Evolutionary conservation across 768 basidiomycete genomes (phyloP), one percentile per base, ranked within the genome.

Genomic region (Psilocybe azurescens): DNA sequence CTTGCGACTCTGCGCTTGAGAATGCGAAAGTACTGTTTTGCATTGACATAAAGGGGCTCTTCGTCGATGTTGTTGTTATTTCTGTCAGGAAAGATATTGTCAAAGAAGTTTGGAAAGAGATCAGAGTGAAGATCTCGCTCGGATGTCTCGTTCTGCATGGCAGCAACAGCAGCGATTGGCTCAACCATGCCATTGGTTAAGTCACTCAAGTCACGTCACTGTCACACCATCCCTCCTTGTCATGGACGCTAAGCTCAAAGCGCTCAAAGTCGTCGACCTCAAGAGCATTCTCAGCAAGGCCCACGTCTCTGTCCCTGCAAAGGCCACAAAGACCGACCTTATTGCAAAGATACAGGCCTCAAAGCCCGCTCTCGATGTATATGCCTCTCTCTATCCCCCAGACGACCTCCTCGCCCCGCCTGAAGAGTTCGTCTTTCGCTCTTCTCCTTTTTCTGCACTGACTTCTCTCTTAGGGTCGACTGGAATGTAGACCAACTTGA

Each of bases 21-120:
- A 70, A 99, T 99, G 73, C 97, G 93, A 70, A 96, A 95, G 75
- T 99, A 99, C 78, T 99, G 97, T 74, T 99, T 99, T 62, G 97
- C 97, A 70, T 99, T 99, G 61, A 99, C 97, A 78, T 98, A 98
- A 67, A 99, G 89, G 29, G 97, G 97, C 74, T 99, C 97, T 65
- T 98, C 95, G 77, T 98, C 96, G 69, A 93, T 83, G 76, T 75
- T 72, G 71, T 38, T 74, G 57, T 20, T 30, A 54, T 59, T 44
- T 58, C 64, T 60, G 56, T 69, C 63, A 65, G 65, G 64, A 69
- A 69, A 74, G 69, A 73, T 58, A 61, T 73, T 69, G 63, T 69
- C 70, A 63, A 73, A 72, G 66, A 73, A 69, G 65, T 65, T 67
- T 61, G 68, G 72, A 60, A 70, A 71, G 66, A 70, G 69, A 69